A percentile compares a stretch with the other conserved stretches of the same genome.
These are phyloP conservation scores for Phoma sp. DNA, from an alignment of 2,329 filamentous ascomycete genomes.

Conservation along the genomic window DNA sequence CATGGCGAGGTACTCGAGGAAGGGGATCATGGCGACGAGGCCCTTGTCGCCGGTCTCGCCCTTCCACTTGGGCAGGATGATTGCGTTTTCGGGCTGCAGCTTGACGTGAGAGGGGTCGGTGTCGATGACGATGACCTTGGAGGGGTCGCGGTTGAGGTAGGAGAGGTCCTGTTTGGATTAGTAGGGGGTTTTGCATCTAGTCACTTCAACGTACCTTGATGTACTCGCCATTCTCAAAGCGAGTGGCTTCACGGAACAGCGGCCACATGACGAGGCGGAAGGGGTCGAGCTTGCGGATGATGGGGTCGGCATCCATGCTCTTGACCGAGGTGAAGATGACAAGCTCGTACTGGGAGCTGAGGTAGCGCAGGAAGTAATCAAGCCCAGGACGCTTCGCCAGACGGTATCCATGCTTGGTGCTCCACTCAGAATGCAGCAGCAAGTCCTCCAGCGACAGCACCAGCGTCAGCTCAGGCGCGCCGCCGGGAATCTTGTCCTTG, in stretches of 20 bases:
- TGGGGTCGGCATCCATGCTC: constrained; percentile 81
- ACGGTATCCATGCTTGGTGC: constrained; percentile 91
- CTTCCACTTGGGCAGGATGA: constrained; percentile 88
- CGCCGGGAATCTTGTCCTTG: constrained; percentile 61
- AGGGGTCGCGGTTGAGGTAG: constrained; percentile 94
- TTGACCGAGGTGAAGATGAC: constrained; percentile 94
- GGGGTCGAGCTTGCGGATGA: constrained; percentile 92
- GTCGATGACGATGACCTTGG: constrained; percentile 94
- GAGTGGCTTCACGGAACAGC: constrained; percentile 93
- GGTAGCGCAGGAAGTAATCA: constrained; percentile 96
- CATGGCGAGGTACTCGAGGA: constrained; percentile 95
- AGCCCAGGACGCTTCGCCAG: constrained; percentile 92
- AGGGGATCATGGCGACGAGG: constrained; percentile 88
- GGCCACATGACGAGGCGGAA: constrained; percentile 96
- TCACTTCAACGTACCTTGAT: constrained; percentile 73
- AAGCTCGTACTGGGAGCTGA: constrained; percentile 97
- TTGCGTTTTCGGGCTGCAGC: constrained; percentile 94
- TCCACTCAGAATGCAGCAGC: constrained; percentile 94
- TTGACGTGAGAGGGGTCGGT: constrained; percentile 83
- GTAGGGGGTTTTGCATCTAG: constrained; percentile 19
- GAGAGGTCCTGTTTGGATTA: constrained; percentile 80
- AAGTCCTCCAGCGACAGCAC: constrained; percentile 93
- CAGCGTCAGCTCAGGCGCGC: constrained; percentile 87
- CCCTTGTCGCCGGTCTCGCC: constrained; percentile 84
- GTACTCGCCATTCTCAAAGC: constrained; percentile 94